These are phyloP conservation scores for Alternaria metachromatica DNA, from an alignment of 2,329 filamentous ascomycete species.

Conservation along the genomic window DNA sequence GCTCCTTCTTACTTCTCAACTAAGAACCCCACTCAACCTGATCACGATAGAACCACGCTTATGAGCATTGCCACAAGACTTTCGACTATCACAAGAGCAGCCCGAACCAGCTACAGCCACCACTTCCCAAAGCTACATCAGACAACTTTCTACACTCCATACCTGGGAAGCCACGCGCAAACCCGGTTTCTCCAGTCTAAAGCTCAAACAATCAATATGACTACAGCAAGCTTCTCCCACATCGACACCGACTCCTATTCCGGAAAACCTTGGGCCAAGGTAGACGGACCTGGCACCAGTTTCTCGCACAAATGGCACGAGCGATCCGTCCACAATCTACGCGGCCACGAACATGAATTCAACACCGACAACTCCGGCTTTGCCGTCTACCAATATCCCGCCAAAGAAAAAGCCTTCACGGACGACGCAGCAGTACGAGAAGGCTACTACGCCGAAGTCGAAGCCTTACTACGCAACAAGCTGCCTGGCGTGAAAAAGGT, in stretches of 20 bases:
- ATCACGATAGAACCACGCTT: neutral
- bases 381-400: conserved; percentile 60
- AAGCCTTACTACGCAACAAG: conserved; percentile 61
- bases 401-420: conserved; percentile 62
- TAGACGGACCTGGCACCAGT: conserved; percentile 65
- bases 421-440: conserved; percentile 63
- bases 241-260: conserved; percentile 63
- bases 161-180: neutral
- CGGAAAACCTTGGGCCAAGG: conserved; percentile 68
- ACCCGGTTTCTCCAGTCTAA: neutral
- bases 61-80: neutral
- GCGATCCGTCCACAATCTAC: conserved; percentile 62
- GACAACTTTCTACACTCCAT: neutral
- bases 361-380: conserved; percentile 66
- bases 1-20: neutral
- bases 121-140: neutral
- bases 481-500: conserved; percentile 66
- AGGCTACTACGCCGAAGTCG: conserved; percentile 68
- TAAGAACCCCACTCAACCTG: neutral
- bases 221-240: conserved; percentile 65
- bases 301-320: conserved; percentile 57
- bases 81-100: neutral
- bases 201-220: conserved; percentile 54
- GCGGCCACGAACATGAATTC: conserved; percentile 59
- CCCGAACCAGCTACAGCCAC: neutral